Evolutionary conservation across 805 yeast species (phyloP).

Genomic region (Lipomyces lipofer): DNA sequence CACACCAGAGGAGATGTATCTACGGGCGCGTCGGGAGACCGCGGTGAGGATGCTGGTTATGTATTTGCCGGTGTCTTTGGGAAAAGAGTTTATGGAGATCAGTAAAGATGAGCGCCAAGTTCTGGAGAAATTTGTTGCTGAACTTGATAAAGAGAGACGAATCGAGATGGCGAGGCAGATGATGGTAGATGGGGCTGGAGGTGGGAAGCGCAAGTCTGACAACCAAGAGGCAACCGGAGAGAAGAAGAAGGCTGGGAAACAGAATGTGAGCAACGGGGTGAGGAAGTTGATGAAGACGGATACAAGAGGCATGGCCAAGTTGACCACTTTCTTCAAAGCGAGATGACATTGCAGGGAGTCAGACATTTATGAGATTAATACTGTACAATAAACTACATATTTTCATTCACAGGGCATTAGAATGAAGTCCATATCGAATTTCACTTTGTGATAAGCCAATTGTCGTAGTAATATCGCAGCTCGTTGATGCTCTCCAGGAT

Average conservation of each 20-base stretch:
- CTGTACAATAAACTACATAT: no score
- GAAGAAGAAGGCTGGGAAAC: slow-evolving; percentile 14
- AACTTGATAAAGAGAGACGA: slow-evolving; percentile 26
- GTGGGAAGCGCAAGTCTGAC: slow-evolving; percentile 14
- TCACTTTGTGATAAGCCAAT: slow-evolving; percentile 49
- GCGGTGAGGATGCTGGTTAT: slow-evolving; percentile 34
- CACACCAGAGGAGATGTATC: slow-evolving; percentile 23
- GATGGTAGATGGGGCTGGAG: slow-evolving; percentile 10
- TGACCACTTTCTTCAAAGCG: slow-evolving; percentile 40
- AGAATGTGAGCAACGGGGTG: slow-evolving; percentile 19
- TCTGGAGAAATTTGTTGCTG: slow-evolving; percentile 31
- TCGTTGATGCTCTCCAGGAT: slow-evolving; percentile 87
- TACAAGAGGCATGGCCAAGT: slow-evolving; percentile 34
- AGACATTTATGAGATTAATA: no score
- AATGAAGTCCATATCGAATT: neutral
- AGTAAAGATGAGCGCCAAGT: slow-evolving; percentile 21
- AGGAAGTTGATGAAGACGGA: slow-evolving; percentile 28
- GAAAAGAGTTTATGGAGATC: slow-evolving; percentile 6
- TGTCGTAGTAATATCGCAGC: slow-evolving; percentile 69
- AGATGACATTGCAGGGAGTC: no score
- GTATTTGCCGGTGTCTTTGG: slow-evolving; percentile 30
- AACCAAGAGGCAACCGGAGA: slow-evolving; percentile 15
- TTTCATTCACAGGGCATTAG: no score
- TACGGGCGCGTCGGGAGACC: slow-evolving; percentile 13
- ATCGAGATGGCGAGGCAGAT: slow-evolving; percentile 28